A percentile compares a stretch with the other conserved stretches of the same genome.
phyloP scores from a whole-genome alignment of 2,329 filamentous ascomycete species.

The Fusarium decemcellulare region DNA sequence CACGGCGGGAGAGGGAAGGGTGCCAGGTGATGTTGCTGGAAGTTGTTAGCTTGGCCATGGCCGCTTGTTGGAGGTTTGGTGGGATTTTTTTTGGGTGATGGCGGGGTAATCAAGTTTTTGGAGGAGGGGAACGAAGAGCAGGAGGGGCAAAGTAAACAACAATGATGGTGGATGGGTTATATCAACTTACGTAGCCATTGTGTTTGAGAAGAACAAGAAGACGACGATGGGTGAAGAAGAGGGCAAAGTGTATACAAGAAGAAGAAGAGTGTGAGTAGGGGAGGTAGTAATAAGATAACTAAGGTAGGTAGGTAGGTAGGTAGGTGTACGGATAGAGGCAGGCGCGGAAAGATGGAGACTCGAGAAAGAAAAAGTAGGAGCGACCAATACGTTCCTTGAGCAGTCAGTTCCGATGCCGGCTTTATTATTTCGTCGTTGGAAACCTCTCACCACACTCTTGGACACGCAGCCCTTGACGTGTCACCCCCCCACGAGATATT shows the following conservation, averaged over 20 bases:
- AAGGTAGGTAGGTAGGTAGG: background rate
- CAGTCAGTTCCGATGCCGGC: constrained; percentile 9
- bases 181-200: constrained; percentile 54
- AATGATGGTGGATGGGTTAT: background rate
- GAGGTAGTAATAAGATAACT: background rate
- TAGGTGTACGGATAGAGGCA: background rate
- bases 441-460: background rate
- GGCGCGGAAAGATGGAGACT: background rate
- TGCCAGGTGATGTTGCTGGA: constrained; percentile 92
- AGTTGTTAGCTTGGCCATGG: constrained; percentile 19
- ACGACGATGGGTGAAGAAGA: constrained; percentile 11
- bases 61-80: constrained; percentile 4
- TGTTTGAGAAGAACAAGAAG: constrained; percentile 21
- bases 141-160: constrained; percentile 8
- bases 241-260: constrained; percentile 7
- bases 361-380: background rate
- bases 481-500: background rate
- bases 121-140: constrained; percentile 11
- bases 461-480: background rate
- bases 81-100: constrained; percentile 17
- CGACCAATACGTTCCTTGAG: background rate
- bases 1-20: constrained; percentile 81
- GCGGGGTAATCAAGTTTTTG: constrained; percentile 30
- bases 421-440: background rate
- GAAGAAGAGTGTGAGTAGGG: constrained; percentile 3